Base-by-base conservation (phyloP, 1,284 basidiomycete species). In the Taiwanofungus camphoratus region DNA sequence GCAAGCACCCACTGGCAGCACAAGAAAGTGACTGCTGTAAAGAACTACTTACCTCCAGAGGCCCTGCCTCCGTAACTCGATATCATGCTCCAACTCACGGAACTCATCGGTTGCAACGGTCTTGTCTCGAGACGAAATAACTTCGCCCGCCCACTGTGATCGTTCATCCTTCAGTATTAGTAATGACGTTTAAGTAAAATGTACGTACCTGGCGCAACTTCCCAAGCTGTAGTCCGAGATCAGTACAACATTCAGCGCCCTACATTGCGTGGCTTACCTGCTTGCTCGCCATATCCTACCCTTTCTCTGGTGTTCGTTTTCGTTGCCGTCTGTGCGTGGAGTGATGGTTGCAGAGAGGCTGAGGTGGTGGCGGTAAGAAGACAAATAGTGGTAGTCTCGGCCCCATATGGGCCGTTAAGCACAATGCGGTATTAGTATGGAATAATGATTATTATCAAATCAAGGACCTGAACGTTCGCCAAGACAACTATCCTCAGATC, bases 91-190 rank as follows among this genome's bases (percentile, higher is more conserved):
- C 27, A 67, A 46, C 49, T 65, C 65, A 23, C 56, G 60, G 42
- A 66, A 62, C 52, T 67, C 65, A 23, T 66, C 65, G n/a, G 64
- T 64, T 23, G 63, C 58, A 27, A 53, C 49, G 5, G 63, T 62
- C 56, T 61, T 64, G 53, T 67, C 65, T 27, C 62, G 56, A 6
- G 60, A 51, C 22, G 63, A 58, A 42, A 67, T 65, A 32, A 64
- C 63, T 52, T 67, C 65, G 39, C 65, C 63, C 3, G 62, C 59
- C 59, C 58, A 61, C 59, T 61, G 29, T 29, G 34, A 21, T 21
- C 41, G 13, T 33, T 24, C 2, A 6, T 8, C 13, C 16, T n/a
- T 36, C 13, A 26, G 20, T 21, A 16, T n/a, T n/a, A n/a, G n/a
- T 15, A 5, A 2, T 15, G 22, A 15, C 19, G 12, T 26, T 33